Conservation (phyloP, 441 rosid genomes). For the Arabidopsis lyrata region DNA sequence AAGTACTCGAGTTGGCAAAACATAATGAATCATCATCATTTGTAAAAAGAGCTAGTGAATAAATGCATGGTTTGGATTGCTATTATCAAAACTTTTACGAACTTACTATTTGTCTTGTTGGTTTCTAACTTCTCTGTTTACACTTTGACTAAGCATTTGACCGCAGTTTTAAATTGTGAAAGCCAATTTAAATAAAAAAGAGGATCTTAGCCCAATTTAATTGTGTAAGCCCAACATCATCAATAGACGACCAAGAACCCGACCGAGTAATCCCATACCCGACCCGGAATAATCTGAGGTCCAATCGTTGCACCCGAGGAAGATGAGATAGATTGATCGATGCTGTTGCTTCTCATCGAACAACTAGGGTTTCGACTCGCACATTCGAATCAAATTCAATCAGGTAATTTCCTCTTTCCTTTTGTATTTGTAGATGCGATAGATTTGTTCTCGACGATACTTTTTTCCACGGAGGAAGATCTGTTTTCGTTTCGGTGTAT, state of each 20-base stretch:
- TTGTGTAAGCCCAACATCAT: not conserved
- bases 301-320: constrained; percentile 32
- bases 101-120: no score
- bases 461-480: not conserved
- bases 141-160: no score
- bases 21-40: no score
- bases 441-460: not conserved
- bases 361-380: constrained; percentile 41
- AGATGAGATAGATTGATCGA: constrained; percentile 24
- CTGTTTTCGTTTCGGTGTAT: constrained; percentile 9
- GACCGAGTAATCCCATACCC: constrained; percentile 24
- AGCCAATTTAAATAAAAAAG: not conserved
- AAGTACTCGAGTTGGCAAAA: no score
- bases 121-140: not conserved
- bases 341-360: constrained; percentile 20
- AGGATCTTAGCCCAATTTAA: constrained; percentile 18
- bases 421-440: not conserved
- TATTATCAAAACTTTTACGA: no score
- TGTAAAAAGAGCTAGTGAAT: no score
- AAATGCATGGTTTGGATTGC: no score
- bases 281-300: constrained; percentile 46
- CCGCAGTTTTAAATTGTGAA: no score
- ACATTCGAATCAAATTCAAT: constrained; percentile 15
- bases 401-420: constrained; percentile 26
- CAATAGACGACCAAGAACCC: constrained; percentile 6